Conservation (phyloP, 2,329 filamentous ascomycete genomes). For the Aspergillus amoenus region DNA sequence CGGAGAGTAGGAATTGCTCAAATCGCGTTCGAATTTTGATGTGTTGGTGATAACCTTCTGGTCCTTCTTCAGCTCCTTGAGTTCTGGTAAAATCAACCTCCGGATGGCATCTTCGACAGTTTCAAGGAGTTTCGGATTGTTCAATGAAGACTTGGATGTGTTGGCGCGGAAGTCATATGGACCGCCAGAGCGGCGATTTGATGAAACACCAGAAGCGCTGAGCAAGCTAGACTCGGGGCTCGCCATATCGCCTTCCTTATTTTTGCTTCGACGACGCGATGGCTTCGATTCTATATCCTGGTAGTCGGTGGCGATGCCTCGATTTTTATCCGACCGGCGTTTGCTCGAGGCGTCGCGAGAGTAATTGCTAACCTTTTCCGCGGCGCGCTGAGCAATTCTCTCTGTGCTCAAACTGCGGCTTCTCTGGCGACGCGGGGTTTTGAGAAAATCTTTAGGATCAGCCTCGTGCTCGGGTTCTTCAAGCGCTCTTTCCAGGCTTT, state of each 20-base stretch:
- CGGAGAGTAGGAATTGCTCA: slow-evolving; percentile 61
- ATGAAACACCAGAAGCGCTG: slow-evolving; percentile 55
- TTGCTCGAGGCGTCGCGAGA: slow-evolving; percentile 47
- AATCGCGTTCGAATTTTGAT: slow-evolving; percentile 65
- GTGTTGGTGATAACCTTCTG: slow-evolving; percentile 74
- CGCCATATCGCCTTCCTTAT: slow-evolving; percentile 54
- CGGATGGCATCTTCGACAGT: slow-evolving; percentile 93
- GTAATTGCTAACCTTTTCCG: slow-evolving; percentile 62
- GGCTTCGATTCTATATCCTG: slow-evolving; percentile 46
- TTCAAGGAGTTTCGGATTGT: slow-evolving; percentile 86
- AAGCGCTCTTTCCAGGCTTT: slow-evolving; percentile 48
- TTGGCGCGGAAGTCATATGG: slow-evolving; percentile 60
- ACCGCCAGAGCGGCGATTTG: slow-evolving; percentile 56
- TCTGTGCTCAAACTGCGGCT: slow-evolving; percentile 67
- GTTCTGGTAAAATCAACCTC: slow-evolving; percentile 82
- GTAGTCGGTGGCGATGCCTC: slow-evolving; percentile 47
- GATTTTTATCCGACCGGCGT: slow-evolving; percentile 44
- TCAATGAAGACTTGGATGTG: slow-evolving; percentile 71
- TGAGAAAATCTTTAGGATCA: slow-evolving; percentile 50
- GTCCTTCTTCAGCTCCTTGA: slow-evolving; percentile 87
- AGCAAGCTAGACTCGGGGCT: slow-evolving; percentile 63
- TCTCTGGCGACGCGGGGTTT: slow-evolving; percentile 57
- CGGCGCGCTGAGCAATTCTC: slow-evolving; percentile 66
- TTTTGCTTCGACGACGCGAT: slow-evolving; percentile 50
- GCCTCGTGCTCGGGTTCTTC: slow-evolving; percentile 22